These are phyloP conservation scores for Candida peoriensis DNA, from an alignment of 805 yeast species.

Conservation along the genomic window DNA sequence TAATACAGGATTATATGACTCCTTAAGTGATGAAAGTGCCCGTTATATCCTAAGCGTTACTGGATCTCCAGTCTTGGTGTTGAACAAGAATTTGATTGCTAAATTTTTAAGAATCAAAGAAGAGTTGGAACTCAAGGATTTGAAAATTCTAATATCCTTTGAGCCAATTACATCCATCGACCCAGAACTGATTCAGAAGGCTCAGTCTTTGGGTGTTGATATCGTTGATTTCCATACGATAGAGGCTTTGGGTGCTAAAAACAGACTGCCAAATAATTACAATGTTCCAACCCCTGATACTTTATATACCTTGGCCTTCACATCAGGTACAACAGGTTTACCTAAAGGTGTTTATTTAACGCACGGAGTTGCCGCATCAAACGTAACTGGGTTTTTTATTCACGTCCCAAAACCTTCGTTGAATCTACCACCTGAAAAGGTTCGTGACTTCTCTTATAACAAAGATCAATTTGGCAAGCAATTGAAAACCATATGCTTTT, in stretches of 20 bases:
- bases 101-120: conserved; percentile 35
- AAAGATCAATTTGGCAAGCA: conserved; percentile 17
- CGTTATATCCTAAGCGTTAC: conserved; percentile 46
- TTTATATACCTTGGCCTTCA: conserved; percentile 56
- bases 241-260: conserved; percentile 27
- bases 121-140: conserved; percentile 16
- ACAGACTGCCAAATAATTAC: conserved; percentile 22
- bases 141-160: conserved; percentile 15
- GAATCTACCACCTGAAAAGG: conserved; percentile 12
- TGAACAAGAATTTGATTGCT: conserved; percentile 39
- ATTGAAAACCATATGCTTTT: conserved; percentile 29
- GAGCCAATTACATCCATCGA: conserved; percentile 8
- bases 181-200: conserved; percentile 2
- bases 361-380: conserved; percentile 47
- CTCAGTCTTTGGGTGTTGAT: conserved; percentile 22
- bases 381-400: conserved; percentile 26
- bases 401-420: conserved; percentile 24
- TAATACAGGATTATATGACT: conserved; percentile 38
- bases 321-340: conserved; percentile 65
- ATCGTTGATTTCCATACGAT: conserved; percentile 29
- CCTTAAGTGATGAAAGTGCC: conserved; percentile 43
- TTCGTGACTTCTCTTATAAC: conserved; percentile 12
- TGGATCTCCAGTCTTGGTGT: conserved; percentile 47
- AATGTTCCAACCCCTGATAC: conserved; percentile 40
- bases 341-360: conserved; percentile 69